Evolutionary conservation across 2,329 filamentous ascomycete species (phyloP).

Genomic region (Cryphonectria parasitica): DNA sequence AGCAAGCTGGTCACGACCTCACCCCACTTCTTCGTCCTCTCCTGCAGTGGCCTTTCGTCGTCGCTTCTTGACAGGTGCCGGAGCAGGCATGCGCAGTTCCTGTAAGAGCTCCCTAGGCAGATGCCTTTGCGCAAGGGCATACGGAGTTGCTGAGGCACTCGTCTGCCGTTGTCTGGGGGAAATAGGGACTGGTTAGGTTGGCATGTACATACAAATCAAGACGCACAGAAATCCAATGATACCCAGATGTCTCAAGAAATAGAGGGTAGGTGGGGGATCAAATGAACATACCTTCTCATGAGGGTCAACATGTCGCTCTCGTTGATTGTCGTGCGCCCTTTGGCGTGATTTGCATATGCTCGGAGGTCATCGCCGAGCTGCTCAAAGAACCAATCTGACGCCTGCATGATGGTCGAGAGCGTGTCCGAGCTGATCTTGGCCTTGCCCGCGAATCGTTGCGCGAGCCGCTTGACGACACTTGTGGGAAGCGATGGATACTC

Average conservation of each 20-base stretch:
- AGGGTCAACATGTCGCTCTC: conserved; percentile 81
- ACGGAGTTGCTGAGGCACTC: conserved; percentile 71
- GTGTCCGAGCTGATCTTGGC: conserved; percentile 75
- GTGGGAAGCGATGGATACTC: conserved; percentile 76
- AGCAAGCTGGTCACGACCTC: conserved; percentile 32
- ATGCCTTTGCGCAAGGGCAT: conserved; percentile 82
- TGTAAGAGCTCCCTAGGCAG: conserved; percentile 82
- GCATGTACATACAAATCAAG: conserved; percentile 12
- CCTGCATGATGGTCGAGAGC: conserved; percentile 74
- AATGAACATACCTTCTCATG: conserved; percentile 73
- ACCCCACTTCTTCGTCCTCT: conserved; percentile 47
- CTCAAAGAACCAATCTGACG: conserved; percentile 91
- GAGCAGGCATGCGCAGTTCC: conserved; percentile 73
- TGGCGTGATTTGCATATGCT: conserved; percentile 77
- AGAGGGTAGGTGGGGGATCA: conserved; percentile 23
- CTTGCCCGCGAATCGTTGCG: conserved; percentile 71
- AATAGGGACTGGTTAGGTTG: conserved; percentile 19
- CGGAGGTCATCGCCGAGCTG: conserved; percentile 80
- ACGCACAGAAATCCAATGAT: conserved; percentile 24
- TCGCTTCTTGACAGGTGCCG: conserved; percentile 51
- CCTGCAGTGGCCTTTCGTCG: conserved; percentile 44
- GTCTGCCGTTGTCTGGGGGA: conserved; percentile 73
- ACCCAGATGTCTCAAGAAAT: conserved; percentile 18
- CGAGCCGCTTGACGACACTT: conserved; percentile 73
- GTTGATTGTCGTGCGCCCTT: conserved; percentile 79